These are phyloP conservation scores for Floccularia luteovirens DNA, from an alignment of 768 basidiomycete genomes.

Conservation along the genomic window DNA sequence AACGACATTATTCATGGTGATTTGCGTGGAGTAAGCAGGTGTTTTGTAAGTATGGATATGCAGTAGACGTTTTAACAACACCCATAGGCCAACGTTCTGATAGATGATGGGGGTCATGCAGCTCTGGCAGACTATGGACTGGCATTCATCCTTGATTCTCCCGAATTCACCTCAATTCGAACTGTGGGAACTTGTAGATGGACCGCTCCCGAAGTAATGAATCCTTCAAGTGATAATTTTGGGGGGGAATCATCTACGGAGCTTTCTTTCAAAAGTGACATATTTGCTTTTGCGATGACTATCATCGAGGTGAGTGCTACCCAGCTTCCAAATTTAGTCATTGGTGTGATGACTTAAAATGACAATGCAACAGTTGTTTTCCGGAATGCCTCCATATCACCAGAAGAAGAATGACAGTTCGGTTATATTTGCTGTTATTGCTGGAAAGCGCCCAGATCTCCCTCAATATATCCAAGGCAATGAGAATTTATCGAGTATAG, in stretches of 20 bases:
- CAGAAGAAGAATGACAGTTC: constrained; percentile 14
- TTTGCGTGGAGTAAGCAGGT: constrained; percentile 15
- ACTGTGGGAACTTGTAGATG: constrained; percentile 18
- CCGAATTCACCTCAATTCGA: constrained; percentile 14
- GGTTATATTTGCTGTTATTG: constrained; percentile 14
- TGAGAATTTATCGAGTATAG: constrained; percentile 5
- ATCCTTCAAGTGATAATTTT: constrained; percentile 9
- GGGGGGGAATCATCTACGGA: neutral
- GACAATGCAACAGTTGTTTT: constrained; percentile 9
- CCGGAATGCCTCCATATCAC: constrained; percentile 10
- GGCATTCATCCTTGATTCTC: constrained; percentile 11
- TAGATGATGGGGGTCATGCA: constrained; percentile 13
- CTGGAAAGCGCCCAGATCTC: constrained; percentile 10
- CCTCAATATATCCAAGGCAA: constrained; percentile 6
- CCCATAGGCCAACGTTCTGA: constrained; percentile 18
- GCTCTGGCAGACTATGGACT: constrained; percentile 20
- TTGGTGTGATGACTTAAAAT: neutral
- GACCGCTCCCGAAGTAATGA: constrained; percentile 23
- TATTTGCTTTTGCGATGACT: constrained; percentile 20
- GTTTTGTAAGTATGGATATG: too few relatives aligned
- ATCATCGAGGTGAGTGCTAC: constrained; percentile 16
- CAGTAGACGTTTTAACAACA: neutral
- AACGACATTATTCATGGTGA: constrained; percentile 17
- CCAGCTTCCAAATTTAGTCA: neutral
- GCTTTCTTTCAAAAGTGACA: constrained; percentile 12